Evolutionary conservation across 805 yeast genomes (phyloP).

Genomic region (Metschnikowia colocasiae): DNA sequence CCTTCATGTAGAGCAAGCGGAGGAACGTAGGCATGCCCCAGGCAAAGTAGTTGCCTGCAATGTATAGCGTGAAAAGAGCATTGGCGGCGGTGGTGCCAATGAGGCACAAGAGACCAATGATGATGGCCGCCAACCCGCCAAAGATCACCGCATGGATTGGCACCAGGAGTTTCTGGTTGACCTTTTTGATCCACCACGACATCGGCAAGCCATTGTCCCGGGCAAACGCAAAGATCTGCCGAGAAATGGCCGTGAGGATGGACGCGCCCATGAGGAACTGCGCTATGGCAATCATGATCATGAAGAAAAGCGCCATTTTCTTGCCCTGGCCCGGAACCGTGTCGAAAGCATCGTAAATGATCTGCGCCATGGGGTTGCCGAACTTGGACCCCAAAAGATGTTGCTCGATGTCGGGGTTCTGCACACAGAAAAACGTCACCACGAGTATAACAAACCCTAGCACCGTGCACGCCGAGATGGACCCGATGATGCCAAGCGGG

Average conservation of each 20-base stretch:
- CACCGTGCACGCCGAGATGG: slow-evolving; percentile 54
- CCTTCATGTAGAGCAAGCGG: slow-evolving; percentile 43
- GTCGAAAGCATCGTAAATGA: slow-evolving; percentile 52
- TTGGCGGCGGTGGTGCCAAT: slow-evolving; percentile 58
- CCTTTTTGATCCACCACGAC: slow-evolving; percentile 46
- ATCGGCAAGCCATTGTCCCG: slow-evolving; percentile 75
- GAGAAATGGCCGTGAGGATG: slow-evolving; percentile 57
- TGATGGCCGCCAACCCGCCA: slow-evolving; percentile 46
- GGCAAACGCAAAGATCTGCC: slow-evolving; percentile 74
- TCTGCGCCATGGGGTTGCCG: slow-evolving; percentile 66
- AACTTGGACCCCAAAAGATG: slow-evolving; percentile 19
- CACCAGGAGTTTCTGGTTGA: slow-evolving; percentile 52
- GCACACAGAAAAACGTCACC: slow-evolving; percentile 53
- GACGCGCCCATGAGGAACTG: slow-evolving; percentile 68
- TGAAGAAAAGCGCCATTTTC: slow-evolving; percentile 61
- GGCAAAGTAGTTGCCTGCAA: slow-evolving; percentile 60
- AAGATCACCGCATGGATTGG: slow-evolving; percentile 58
- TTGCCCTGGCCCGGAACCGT: slow-evolving; percentile 38
- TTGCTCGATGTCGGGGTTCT: slow-evolving; percentile 34
- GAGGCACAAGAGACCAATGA: slow-evolving; percentile 55
- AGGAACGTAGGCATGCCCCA: slow-evolving; percentile 59
- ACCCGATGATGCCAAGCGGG: slow-evolving; percentile 61
- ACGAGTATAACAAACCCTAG: slow-evolving; percentile 57
- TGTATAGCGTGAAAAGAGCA: slow-evolving; percentile 64
- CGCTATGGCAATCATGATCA: slow-evolving; percentile 54